Conservation (phyloP, 2,329 filamentous ascomycete species). For the Neobulgaria alba region DNA sequence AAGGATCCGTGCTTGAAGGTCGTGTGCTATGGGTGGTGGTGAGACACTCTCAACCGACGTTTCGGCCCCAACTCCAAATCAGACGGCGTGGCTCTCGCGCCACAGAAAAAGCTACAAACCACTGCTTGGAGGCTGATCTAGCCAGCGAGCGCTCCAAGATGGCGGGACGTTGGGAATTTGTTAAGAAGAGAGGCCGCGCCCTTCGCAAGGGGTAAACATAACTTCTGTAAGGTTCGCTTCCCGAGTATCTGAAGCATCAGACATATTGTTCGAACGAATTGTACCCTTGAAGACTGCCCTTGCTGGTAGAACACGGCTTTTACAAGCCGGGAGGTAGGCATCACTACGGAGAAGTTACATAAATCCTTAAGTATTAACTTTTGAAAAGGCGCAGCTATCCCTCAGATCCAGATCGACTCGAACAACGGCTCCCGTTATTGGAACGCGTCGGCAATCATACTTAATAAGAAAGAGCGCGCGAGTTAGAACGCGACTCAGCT, state of each 20-base stretch:
- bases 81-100: no score
- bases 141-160: no score
- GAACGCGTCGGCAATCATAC: constrained; percentile 15
- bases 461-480: no score
- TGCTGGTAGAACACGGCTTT: neutral
- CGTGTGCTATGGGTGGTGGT: no score
- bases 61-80: no score
- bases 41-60: no score
- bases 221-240: constrained; percentile 17
- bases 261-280: constrained; percentile 1
- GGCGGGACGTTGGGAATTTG: no score
- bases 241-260: constrained; percentile 4
- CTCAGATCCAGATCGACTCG: neutral
- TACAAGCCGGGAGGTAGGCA: neutral
- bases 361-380: neutral
- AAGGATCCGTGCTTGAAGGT: no score
- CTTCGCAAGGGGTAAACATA: constrained; percentile 16
- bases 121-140: no score
- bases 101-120: no score
- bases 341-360: neutral
- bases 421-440: neutral
- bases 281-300: neutral
- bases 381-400: neutral
- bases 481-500: constrained; percentile 14
- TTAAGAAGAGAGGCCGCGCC: constrained; percentile 16